Conservation (phyloP, 2,329 filamentous ascomycete species). For the Cladosporium sp. region DNA sequence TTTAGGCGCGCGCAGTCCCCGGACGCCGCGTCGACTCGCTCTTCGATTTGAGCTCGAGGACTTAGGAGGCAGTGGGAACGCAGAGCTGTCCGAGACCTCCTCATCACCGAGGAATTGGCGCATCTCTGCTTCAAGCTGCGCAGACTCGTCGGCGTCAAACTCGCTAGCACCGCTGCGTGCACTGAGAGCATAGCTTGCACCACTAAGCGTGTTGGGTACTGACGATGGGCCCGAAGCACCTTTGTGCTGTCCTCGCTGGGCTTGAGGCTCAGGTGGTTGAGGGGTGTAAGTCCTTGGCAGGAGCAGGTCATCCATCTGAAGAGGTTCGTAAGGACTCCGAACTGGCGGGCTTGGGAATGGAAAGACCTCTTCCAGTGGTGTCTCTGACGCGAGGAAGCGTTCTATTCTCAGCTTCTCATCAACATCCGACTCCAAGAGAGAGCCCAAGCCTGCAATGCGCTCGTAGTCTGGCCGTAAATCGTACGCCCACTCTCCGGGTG, state of each 20-base stretch:
- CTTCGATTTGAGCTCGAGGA: slow-evolving; percentile 4
- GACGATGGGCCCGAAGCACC: neutral
- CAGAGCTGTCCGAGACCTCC: neutral
- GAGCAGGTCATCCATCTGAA: slow-evolving; percentile 11
- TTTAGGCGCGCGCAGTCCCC: slow-evolving; percentile 5
- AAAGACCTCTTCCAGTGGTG: slow-evolving; percentile 17
- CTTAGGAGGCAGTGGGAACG: slow-evolving; percentile 21
- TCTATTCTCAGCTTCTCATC: slow-evolving; percentile 35
- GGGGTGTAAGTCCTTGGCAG: slow-evolving; percentile 19
- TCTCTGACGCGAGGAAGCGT: slow-evolving; percentile 30
- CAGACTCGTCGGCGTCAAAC: slow-evolving; percentile 8
- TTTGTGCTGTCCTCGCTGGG: neutral
- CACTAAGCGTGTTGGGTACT: neutral
- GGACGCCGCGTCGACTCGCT: slow-evolving; percentile 7
- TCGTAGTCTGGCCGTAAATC: slow-evolving; percentile 10
- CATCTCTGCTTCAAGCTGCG: slow-evolving; percentile 18
- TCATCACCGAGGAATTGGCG: slow-evolving; percentile 14
- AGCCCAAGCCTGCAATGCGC: slow-evolving; percentile 30
- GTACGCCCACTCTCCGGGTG: slow-evolving; percentile 16
- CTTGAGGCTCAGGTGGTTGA: slow-evolving; percentile 1
- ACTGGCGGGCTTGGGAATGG: slow-evolving; percentile 13
- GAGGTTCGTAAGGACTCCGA: neutral
- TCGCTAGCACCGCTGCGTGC: slow-evolving; percentile 7
- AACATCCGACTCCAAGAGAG: slow-evolving; percentile 34
- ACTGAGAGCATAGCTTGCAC: neutral